A percentile compares a stretch with the other conserved stretches of the same genome.
Conservation (phyloP, 305 asterid species). For the Lippia alba region DNA sequence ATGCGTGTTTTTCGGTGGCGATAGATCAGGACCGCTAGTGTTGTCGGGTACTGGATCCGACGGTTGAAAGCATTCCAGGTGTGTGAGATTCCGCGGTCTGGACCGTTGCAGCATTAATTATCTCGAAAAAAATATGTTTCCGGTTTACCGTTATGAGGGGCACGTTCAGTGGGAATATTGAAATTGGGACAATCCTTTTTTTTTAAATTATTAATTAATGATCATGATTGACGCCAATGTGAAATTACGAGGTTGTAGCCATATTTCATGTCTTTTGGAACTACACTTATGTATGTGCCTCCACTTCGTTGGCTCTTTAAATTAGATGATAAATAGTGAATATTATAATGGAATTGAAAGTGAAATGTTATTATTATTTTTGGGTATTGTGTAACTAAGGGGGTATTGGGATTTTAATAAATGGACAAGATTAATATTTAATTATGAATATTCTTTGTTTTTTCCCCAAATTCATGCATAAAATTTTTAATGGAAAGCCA, state of each 20-base stretch:
- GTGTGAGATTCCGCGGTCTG: constrained; percentile 36
- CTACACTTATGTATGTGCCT: too few species aligned
- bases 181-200: not conserved
- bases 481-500: too few species aligned
- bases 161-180: constrained; percentile 40
- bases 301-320: too few species aligned
- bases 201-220: not conserved
- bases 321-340: too few species aligned
- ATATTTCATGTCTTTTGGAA: not conserved
- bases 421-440: too few species aligned
- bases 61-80: constrained; percentile 7
- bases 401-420: too few species aligned
- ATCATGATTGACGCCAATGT: constrained; percentile 4
- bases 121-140: not conserved
- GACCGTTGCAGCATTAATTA: constrained; percentile 40
- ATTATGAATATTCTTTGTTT: too few species aligned
- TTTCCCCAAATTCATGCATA: too few species aligned
- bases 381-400: too few species aligned
- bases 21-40: constrained; percentile 35
- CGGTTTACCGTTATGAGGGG: constrained; percentile 54
- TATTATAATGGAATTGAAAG: too few species aligned
- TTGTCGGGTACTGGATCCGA: constrained; percentile 23
- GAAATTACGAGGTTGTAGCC: constrained; percentile 6
- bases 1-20: constrained; percentile 27
- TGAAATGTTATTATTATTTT: too few species aligned